Conservation (phyloP, 1,284 basidiomycete genomes). For the Boletus nobilissimus region DNA sequence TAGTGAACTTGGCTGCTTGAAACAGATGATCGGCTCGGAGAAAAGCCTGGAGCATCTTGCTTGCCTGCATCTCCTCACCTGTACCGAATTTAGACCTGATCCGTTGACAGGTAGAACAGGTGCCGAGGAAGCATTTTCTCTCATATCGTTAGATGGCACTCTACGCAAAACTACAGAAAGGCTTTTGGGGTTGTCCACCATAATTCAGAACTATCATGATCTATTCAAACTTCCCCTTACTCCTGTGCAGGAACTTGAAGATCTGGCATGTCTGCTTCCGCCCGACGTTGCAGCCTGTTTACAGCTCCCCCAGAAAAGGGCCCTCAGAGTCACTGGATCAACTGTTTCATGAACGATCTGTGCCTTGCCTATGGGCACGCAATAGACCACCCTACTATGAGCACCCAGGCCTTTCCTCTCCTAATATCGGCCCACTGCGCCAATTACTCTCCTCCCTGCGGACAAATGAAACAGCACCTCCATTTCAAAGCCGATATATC, state of each 20-base stretch:
- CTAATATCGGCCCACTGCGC: not conserved
- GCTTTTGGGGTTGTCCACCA: too few species aligned
- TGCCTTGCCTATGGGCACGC: not conserved
- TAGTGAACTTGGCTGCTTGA: conserved; percentile 5
- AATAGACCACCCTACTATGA: too few species aligned
- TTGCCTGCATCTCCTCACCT: not conserved
- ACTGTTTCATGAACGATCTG: not conserved
- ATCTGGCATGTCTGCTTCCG: not conserved
- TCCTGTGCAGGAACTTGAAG: too few species aligned
- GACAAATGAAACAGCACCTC: not conserved
- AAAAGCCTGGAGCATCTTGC: not conserved
- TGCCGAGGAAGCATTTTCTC: not conserved
- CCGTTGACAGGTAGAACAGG: conserved; percentile 1
- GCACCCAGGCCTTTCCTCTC: too few species aligned
- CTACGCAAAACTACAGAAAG: too few species aligned
- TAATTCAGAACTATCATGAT: too few species aligned
- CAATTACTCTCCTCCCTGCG: not conserved
- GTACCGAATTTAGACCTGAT: not conserved
- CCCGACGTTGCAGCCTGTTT: not conserved
- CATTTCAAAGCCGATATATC: conserved; percentile 4
- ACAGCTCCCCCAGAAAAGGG: not conserved
- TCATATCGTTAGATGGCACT: not conserved
- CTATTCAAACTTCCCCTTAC: too few species aligned
- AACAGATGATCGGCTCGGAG: not conserved
- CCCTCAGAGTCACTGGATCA: not conserved